A percentile compares a stretch with the other conserved stretches of the same genome.
Evolutionary conservation across 768 basidiomycete genomes (phyloP).

Genomic region (Clitopilus hobsonii): DNA sequence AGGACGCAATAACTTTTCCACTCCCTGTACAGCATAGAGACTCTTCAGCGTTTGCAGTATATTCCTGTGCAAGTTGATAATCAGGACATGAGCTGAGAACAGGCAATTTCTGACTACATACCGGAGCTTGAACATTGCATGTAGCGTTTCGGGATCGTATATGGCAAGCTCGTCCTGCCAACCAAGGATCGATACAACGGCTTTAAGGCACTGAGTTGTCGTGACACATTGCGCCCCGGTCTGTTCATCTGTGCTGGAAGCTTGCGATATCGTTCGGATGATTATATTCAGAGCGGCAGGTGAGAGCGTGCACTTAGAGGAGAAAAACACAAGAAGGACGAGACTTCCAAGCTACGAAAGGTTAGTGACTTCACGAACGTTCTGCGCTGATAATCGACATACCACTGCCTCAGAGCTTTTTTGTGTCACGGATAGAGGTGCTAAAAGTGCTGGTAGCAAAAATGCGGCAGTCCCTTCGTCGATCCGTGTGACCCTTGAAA

Average conservation of each 20-base stretch:
- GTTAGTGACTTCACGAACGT: not conserved
- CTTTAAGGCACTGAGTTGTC: slow-evolving; percentile 58
- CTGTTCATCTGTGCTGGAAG: slow-evolving; percentile 27
- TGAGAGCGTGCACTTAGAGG: slow-evolving; percentile 59
- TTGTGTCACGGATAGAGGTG: slow-evolving; percentile 42
- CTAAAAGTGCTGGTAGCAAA: slow-evolving; percentile 59
- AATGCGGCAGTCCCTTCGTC: slow-evolving; percentile 66
- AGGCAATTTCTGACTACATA: slow-evolving; percentile 28
- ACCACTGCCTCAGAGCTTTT: slow-evolving; percentile 52
- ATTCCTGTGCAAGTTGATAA: slow-evolving; percentile 24
- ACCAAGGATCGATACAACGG: slow-evolving; percentile 60
- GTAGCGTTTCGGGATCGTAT: slow-evolving; percentile 37
- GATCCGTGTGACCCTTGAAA: slow-evolving; percentile 51
- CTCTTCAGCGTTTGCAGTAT: slow-evolving; percentile 44
- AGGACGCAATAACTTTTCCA: slow-evolving; percentile 53
- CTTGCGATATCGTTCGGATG: slow-evolving; percentile 46
- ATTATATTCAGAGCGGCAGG: slow-evolving; percentile 57
- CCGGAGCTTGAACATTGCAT: slow-evolving; percentile 41
- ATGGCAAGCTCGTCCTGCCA: slow-evolving; percentile 52
- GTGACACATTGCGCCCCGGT: slow-evolving; percentile 24
- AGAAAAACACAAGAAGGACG: slow-evolving; percentile 65
- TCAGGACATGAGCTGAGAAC: not conserved
- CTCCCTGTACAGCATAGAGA: slow-evolving; percentile 42
- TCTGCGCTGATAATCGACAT: slow-evolving; percentile 15
- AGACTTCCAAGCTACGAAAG: slow-evolving; percentile 61